Percentiles rank a stretch among this genome's conserved stretches.
phyloP scores from a whole-genome alignment of 352 stramenopile genomes.

The Phytophthora niederhauseri region DNA sequence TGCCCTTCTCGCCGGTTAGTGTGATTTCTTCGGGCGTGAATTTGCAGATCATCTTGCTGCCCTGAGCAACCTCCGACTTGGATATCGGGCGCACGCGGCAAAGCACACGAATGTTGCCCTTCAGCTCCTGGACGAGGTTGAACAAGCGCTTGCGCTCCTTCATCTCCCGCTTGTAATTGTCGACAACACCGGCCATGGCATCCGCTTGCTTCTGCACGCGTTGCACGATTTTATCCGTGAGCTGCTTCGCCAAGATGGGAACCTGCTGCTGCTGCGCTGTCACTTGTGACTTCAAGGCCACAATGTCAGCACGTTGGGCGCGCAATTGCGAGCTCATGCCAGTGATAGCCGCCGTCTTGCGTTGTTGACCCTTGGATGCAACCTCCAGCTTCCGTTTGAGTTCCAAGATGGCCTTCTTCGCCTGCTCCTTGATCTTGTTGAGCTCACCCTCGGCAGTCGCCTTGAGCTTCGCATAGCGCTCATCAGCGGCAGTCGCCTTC shows the following conservation, averaged over 20 bases:
- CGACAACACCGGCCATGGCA: conserved; percentile 84
- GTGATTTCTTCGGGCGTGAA: conserved; percentile 86
- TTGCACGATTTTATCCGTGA: conserved; percentile 74
- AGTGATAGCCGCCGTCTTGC: conserved; percentile 52
- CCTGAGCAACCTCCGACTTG: conserved; percentile 69
- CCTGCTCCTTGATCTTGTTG: conserved; percentile 87
- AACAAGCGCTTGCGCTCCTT: conserved; percentile 94
- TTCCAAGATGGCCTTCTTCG: conserved; percentile 87
- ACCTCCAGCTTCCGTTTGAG: conserved; percentile 79
- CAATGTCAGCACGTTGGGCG: conserved; percentile 64
- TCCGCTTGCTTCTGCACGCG: conserved; percentile 77
- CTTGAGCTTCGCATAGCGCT: conserved; percentile 83
- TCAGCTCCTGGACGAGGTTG: conserved; percentile 96
- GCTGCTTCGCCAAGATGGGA: conserved; percentile 62
- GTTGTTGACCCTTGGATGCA: conserved; percentile 62
- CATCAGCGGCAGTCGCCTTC: conserved; percentile 61
- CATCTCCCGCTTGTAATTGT: conserved; percentile 91
- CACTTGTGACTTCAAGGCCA: conserved; percentile 60
- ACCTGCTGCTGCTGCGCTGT: conserved; percentile 59
- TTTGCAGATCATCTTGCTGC: conserved; percentile 85
- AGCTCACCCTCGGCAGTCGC: conserved; percentile 73
- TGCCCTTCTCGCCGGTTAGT: conserved; percentile 80
- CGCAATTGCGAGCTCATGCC: conserved; percentile 49
- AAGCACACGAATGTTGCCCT: conserved; percentile 98
- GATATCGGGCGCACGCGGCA: conserved; percentile 95